Conservation (phyloP, 2,329 filamentous ascomycete genomes). For the Verticillium zaregamsianum region DNA sequence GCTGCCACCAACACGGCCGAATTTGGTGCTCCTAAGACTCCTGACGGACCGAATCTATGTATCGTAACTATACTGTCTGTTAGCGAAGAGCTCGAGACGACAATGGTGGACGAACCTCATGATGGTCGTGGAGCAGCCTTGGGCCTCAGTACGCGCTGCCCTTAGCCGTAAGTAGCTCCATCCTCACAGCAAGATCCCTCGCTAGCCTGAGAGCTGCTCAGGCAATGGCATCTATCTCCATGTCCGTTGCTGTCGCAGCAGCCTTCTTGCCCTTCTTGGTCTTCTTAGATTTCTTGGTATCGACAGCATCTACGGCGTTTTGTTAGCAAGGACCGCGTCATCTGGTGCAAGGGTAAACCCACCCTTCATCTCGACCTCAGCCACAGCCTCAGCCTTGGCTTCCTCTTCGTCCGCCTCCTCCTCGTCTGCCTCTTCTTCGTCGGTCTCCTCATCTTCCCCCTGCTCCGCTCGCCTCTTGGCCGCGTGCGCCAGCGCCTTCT, state of each 20-base stretch:
- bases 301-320: background rate
- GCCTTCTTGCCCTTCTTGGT: background rate
- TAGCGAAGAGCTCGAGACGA: background rate
- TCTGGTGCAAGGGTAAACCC: background rate
- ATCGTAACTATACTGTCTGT: background rate
- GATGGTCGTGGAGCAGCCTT: background rate
- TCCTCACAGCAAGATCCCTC: background rate
- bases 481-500: slow-evolving; percentile 49
- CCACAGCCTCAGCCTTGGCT: background rate
- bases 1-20: background rate
- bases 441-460: background rate
- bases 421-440: background rate
- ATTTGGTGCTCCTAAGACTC: background rate
- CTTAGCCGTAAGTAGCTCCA: background rate
- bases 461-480: slow-evolving; percentile 34
- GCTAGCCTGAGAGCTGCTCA: background rate
- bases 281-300: background rate
- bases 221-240: background rate
- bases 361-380: background rate
- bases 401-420: background rate
- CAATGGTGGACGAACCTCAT: background rate
- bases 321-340: background rate
- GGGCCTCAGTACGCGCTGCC: background rate
- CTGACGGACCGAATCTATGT: background rate
- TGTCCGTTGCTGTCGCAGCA: background rate